Percentiles rank a stretch among this genome's conserved stretches.
Conservation (phyloP, 140 eudicot species). For the Erigeron philadelphicus region DNA sequence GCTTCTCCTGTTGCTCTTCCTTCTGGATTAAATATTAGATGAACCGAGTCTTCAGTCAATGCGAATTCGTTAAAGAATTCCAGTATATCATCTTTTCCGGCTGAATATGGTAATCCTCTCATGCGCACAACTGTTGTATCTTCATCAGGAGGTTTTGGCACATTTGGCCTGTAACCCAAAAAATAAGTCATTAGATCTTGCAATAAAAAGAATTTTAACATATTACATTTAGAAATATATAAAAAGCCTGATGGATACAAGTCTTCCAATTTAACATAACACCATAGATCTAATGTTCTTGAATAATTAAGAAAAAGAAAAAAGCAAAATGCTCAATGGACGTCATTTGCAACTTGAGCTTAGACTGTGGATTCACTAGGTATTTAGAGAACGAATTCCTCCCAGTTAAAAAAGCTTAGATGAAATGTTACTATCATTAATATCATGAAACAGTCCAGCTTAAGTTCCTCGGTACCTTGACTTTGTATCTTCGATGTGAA, state of each 20-base stretch:
- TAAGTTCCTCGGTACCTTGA: no score
- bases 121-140: conserved; percentile 64
- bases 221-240: neutral
- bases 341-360: no score
- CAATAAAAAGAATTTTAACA: neutral
- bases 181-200: conserved; percentile 1
- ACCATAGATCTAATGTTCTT: neutral
- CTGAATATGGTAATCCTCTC: conserved; percentile 96
- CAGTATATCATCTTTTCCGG: conserved; percentile 75
- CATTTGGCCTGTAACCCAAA: conserved; percentile 25
- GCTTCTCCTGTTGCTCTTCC: conserved; percentile 97
- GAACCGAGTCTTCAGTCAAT: conserved; percentile 65
- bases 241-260: neutral
- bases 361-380: no score
- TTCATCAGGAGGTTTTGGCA: conserved; percentile 51
- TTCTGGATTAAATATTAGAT: conserved; percentile 44
- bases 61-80: conserved; percentile 74
- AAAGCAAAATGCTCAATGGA: no score
- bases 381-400: no score
- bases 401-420: no score
- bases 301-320: no score
- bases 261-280: neutral
- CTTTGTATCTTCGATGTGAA: no score
- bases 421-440: no score
- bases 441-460: no score